phyloP scores from a whole-genome alignment of 148 eudicot species.

The Rhododendron simsii region DNA sequence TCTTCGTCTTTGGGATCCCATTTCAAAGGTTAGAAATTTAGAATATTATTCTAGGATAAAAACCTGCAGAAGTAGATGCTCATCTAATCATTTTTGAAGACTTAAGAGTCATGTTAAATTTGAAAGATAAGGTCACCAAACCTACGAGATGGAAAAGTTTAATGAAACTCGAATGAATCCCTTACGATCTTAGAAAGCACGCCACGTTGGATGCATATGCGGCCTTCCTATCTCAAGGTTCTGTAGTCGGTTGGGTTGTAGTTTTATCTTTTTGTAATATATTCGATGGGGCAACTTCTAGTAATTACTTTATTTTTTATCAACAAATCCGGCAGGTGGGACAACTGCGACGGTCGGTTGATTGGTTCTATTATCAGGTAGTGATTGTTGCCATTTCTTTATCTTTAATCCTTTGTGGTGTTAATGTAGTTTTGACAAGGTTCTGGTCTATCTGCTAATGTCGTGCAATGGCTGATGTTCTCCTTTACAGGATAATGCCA shows the following conservation, averaged over 20 bases:
- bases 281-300: background rate
- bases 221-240: background rate
- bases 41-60: background rate
- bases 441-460: background rate
- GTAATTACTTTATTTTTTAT: constrained; percentile 3
- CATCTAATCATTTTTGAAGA: background rate
- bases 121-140: background rate
- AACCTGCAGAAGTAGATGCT: background rate
- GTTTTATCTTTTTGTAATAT: background rate
- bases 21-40: background rate
- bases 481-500: background rate
- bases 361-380: constrained; percentile 70
- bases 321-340: constrained; percentile 50
- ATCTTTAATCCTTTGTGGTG: background rate
- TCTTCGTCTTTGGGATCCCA: background rate
- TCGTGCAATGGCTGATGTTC: background rate
- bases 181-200: background rate
- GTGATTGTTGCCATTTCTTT: background rate
- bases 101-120: background rate
- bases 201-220: background rate
- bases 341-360: constrained; percentile 61
- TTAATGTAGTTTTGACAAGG: background rate
- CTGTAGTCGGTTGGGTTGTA: background rate
- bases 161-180: background rate
- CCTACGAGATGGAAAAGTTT: background rate